These are phyloP conservation scores for Daldinia loculata DNA, from an alignment of 495 filamentous ascomycete genomes.

Conservation along the genomic window DNA sequence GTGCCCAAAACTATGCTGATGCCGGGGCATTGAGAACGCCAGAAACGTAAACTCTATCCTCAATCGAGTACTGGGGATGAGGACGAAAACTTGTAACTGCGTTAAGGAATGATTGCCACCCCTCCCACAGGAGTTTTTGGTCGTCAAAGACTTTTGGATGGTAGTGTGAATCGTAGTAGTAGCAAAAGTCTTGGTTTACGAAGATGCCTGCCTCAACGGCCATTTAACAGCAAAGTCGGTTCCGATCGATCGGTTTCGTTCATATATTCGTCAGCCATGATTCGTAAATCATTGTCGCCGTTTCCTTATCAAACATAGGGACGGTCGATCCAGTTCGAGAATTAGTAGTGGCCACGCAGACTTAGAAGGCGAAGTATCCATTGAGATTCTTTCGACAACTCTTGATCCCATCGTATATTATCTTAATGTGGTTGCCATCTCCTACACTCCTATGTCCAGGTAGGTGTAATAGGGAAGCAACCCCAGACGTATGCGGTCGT, in stretches of 20 bases:
- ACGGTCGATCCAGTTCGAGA: slow-evolving; percentile 16
- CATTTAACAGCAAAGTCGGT: slow-evolving; percentile 16
- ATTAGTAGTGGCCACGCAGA: slow-evolving; percentile 11
- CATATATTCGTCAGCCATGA: slow-evolving; percentile 41
- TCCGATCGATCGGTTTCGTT: slow-evolving; percentile 29
- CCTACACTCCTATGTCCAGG: neutral
- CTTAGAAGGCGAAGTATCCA: slow-evolving; percentile 16
- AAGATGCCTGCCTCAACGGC: slow-evolving; percentile 8
- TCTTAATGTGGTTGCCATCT: neutral
- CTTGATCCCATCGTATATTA: slow-evolving; percentile 2
- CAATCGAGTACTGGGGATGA: slow-evolving; percentile 27
- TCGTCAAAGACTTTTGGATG: neutral
- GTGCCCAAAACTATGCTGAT: slow-evolving; percentile 31
- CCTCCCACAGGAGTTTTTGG: neutral
- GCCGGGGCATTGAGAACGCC: neutral
- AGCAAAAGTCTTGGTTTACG: neutral
- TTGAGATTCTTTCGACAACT: slow-evolving; percentile 10
- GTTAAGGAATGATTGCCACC: neutral
- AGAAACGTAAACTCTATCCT: slow-evolving; percentile 16
- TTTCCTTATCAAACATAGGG: slow-evolving; percentile 18
- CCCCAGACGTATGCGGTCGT: neutral
- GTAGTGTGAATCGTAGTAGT: slow-evolving; percentile 1
- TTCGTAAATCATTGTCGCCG: slow-evolving; percentile 38
- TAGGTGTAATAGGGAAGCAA: neutral
- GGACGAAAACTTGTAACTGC: neutral